A percentile compares a stretch with the other conserved stretches of the same genome.
These are phyloP conservation scores for Cryptococcus maquisensis DNA, from an alignment of 1,284 basidiomycete species.

Conservation along the genomic window DNA sequence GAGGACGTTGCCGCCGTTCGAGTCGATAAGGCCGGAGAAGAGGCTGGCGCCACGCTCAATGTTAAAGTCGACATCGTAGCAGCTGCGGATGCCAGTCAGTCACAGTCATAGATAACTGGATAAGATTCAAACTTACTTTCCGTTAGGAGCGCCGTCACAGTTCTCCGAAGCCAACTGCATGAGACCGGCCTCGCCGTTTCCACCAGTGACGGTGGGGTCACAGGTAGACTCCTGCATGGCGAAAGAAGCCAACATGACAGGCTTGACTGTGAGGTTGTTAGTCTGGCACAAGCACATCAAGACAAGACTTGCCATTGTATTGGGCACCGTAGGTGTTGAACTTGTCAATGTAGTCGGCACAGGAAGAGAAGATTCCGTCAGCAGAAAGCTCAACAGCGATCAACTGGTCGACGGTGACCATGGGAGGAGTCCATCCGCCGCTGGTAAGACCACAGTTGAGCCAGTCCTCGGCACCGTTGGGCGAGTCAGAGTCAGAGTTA, in stretches of 20 bases:
- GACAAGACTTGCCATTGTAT: constrained; percentile 50
- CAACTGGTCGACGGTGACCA: constrained; percentile 55
- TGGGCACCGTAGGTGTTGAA: constrained; percentile 64
- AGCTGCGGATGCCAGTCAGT: constrained; percentile 18
- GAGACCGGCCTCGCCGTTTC: constrained; percentile 71
- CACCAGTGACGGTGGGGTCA: constrained; percentile 64
- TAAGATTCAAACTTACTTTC: constrained; percentile 13
- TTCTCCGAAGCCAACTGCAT: constrained; percentile 83
- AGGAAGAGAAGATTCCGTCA: constrained; percentile 62
- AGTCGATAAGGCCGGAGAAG: constrained; percentile 51
- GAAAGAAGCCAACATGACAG: constrained; percentile 75
- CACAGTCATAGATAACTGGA: background rate
- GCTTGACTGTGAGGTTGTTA: constrained; percentile 51
- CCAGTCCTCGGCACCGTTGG: constrained; percentile 71
- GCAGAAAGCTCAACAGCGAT: constrained; percentile 55
- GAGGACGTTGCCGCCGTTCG: constrained; percentile 60
- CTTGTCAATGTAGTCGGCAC: constrained; percentile 55
- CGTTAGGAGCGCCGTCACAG: constrained; percentile 52
- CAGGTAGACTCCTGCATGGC: constrained; percentile 78
- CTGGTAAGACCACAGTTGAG: constrained; percentile 69
- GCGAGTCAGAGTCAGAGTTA: constrained; percentile 49
- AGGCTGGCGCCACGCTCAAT: constrained; percentile 45
- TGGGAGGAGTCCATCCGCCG: constrained; percentile 36
- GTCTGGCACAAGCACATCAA: background rate
- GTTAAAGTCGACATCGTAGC: constrained; percentile 56